A percentile compares a stretch with the other conserved stretches of the same genome.
phyloP scores from a whole-genome alignment of 768 basidiomycete genomes.

The Neoboletus brunneissimus region DNA sequence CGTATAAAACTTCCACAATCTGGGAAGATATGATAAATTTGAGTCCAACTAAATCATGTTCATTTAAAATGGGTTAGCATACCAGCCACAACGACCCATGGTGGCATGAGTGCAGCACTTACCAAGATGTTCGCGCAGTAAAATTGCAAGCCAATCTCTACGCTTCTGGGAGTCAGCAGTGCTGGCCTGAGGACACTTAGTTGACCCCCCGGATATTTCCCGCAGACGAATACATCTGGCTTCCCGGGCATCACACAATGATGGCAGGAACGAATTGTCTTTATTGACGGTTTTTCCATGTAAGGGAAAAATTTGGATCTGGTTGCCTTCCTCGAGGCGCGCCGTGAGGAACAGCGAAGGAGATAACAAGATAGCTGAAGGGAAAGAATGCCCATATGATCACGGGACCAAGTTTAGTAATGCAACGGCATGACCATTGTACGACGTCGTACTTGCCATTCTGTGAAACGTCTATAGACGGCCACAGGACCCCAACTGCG shows the following conservation, averaged over 20 bases:
- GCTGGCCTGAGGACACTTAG: conserved; percentile 20
- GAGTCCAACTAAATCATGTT: conserved; percentile 55
- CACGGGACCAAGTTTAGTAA: conserved; percentile 16
- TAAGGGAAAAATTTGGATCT: conserved; percentile 49
- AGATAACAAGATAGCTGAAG: conserved; percentile 54
- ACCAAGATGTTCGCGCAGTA: conserved; percentile 71
- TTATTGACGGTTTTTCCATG: conserved; percentile 37
- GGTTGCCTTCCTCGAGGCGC: conserved; percentile 46
- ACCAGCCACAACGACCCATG: not conserved
- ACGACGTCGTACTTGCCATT: conserved; percentile 47
- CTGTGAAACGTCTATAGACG: conserved; percentile 58
- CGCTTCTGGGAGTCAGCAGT: conserved; percentile 33
- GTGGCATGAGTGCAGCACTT: conserved; percentile 17
- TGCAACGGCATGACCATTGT: not conserved
- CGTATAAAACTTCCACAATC: conserved; percentile 59
- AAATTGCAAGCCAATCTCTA: conserved; percentile 65
- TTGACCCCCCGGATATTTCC: conserved; percentile 37
- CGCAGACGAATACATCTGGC: conserved; percentile 52
- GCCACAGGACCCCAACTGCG: conserved; percentile 73
- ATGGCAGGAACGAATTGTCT: conserved; percentile 45
- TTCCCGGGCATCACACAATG: conserved; percentile 47
- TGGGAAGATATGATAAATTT: conserved; percentile 66
- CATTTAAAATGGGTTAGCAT: conserved; percentile 6
- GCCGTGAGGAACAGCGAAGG: conserved; percentile 61
- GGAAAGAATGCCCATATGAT: conserved; percentile 1